phyloP scores from a whole-genome alignment of 345 rosid species.

The Anacardium occidentale region DNA sequence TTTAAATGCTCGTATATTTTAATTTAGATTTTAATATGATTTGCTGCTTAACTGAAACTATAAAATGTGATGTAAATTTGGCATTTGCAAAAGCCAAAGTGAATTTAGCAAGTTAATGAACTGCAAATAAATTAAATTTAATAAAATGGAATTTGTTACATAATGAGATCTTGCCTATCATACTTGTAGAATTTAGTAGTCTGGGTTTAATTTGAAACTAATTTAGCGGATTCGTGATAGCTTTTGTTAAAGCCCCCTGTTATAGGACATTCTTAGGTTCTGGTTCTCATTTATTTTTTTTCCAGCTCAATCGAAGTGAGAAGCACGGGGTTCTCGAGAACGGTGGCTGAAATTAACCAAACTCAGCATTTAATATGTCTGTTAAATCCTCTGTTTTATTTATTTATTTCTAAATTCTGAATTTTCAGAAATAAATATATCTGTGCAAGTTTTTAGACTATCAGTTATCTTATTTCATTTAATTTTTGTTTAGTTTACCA shows the following conservation, averaged over 20 bases:
- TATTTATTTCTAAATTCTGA: background rate
- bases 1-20: too few species aligned
- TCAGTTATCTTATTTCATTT: background rate
- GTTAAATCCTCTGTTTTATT: background rate
- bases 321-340: background rate
- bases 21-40: too few species aligned
- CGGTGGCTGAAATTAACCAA: background rate
- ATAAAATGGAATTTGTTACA: background rate
- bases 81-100: constrained; percentile 13
- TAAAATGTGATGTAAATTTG: too few species aligned
- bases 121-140: background rate
- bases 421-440: background rate
- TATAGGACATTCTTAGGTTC: background rate
- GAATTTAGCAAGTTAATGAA: constrained; percentile 3
- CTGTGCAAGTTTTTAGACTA: background rate
- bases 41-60: too few species aligned
- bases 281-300: background rate
- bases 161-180: background rate
- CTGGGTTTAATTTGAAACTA: background rate
- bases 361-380: background rate
- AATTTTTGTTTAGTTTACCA: background rate
- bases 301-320: background rate
- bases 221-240: too few species aligned
- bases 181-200: background rate
- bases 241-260: background rate